These are phyloP conservation scores for Chlorella variabilis DNA, from an alignment of 163 green algal genomes.

Conservation along the genomic window DNA sequence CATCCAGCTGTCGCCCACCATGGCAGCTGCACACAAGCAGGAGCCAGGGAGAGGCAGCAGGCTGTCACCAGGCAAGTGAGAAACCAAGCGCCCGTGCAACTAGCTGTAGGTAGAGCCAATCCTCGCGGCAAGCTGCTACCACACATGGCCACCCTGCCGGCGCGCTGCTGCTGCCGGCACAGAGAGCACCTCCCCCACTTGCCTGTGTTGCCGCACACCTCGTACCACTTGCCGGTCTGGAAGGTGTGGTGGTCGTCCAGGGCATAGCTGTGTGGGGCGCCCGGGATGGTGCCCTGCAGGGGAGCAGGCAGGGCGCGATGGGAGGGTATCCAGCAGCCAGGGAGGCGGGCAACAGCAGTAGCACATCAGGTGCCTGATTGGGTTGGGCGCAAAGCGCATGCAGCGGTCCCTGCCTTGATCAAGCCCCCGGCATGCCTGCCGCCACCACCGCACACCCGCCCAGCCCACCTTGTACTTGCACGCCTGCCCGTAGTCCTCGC, in stretches of 20 bases:
- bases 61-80: background rate
- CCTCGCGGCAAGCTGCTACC: too few relatives aligned
- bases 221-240: slow-evolving; percentile 77
- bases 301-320: background rate
- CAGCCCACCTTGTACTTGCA: slow-evolving; percentile 58
- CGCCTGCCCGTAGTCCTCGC: slow-evolving; percentile 88
- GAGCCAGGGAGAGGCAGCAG: background rate
- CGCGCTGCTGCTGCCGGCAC: too few relatives aligned
- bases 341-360: background rate
- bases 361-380: too few relatives aligned
- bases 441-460: background rate
- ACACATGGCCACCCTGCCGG: too few relatives aligned
- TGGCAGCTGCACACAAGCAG: slow-evolving; percentile 57
- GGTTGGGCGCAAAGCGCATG: background rate
- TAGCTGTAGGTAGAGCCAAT: background rate
- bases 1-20: slow-evolving; percentile 82
- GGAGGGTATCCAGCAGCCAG: background rate
- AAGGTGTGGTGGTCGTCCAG: slow-evolving; percentile 88
- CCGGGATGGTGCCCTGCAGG: slow-evolving; percentile 76
- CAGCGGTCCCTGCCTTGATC: too few relatives aligned
- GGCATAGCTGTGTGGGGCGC: slow-evolving; percentile 67
- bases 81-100: too few relatives aligned
- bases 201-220: slow-evolving; percentile 67
- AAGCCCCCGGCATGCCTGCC: too few relatives aligned
- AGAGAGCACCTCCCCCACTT: too few relatives aligned